Evolutionary conservation across 1,284 basidiomycete species (phyloP), one percentile per base, ranked within the genome.

Genomic region (Irpex lacteus): DNA sequence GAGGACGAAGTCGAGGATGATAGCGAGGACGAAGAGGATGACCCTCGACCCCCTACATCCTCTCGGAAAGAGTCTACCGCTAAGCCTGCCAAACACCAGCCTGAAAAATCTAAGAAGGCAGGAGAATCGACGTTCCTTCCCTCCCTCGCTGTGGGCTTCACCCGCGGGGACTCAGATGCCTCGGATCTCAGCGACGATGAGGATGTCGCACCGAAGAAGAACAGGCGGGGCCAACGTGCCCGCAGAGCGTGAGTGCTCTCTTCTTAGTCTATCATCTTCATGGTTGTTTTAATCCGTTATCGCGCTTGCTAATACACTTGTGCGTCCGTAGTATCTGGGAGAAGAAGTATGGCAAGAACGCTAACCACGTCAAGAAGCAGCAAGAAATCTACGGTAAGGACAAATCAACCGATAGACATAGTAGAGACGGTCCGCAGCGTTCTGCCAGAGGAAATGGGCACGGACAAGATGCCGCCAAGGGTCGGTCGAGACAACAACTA

Each of bases 261-360:
- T 54, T 49, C 54, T 53, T 53, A 11, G 8, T 53, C 21, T 26
- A 26, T 26, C 21, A 26, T 26, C 21, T 26, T 26, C 21, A 26
- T 26, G 21, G 21, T 26, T 26, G 21, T 26, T 26, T 26, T 26
- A 26, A 26, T 26, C 40, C 40, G 40, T n/a, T 44, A 61, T 53
- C 37, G 57, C 19, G 58, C 19, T 59, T 18, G 18, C 54, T 56
- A 37, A 56, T 32, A 19, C 15, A 34, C 32, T 34, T 34, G 5
- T 34, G 32, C 60, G 15, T 37, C 26, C 67, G 15, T 64, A 98
- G 96, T 0, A 96, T 98, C 68, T 98, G 96, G 95, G 96, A 98
- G 80, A 96, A 96, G 79, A 98, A 96, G 77, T 98, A 89, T 72
- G 96, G 96, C 61, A 86, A 83, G 67, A 88, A 90, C 65, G 96